These are phyloP conservation scores for Penicillium concentricum DNA, from an alignment of 2,329 filamentous ascomycete genomes.

Conservation along the genomic window DNA sequence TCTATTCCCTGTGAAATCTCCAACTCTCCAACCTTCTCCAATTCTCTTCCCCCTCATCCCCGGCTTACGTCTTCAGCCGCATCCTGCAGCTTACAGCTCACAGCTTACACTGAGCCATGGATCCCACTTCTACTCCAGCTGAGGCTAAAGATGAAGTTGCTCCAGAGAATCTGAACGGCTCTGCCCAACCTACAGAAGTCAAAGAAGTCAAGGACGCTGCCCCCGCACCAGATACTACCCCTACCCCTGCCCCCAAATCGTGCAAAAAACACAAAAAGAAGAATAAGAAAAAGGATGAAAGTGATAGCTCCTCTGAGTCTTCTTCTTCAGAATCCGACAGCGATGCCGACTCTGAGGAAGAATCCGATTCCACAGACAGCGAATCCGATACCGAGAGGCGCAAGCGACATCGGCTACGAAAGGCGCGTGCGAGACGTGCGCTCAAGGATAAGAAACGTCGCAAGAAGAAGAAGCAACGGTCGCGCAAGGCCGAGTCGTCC, in stretches of 20 bases:
- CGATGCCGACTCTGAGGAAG: constrained; percentile 18
- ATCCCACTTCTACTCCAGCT: constrained; percentile 23
- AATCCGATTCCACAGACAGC: constrained; percentile 9
- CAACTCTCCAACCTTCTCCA: constrained; percentile 4
- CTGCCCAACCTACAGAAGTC: constrained; percentile 10
- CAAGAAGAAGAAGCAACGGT: constrained; percentile 41
- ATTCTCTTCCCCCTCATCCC: not conserved
- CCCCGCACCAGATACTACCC: constrained; percentile 24
- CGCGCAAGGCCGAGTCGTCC: constrained; percentile 28
- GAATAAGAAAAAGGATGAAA: constrained; percentile 14
- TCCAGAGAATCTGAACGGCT: constrained; percentile 24
- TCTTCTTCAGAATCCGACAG: constrained; percentile 22
- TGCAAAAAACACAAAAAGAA: constrained; percentile 37
- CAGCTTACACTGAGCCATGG: constrained; percentile 3
- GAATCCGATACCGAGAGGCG: constrained; percentile 27
- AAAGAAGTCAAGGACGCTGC: constrained; percentile 20
- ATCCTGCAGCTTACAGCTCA: not conserved
- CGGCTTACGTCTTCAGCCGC: not conserved
- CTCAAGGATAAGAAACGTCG: constrained; percentile 26
- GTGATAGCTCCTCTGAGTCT: constrained; percentile 20
- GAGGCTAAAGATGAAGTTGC: constrained; percentile 35
- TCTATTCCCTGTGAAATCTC: not conserved
- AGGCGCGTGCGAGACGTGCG: constrained; percentile 35
- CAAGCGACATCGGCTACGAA: constrained; percentile 38
- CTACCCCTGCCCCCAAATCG: constrained; percentile 15